phyloP scores from a whole-genome alignment of 805 yeast genomes.

The Nakazawaea molendinolei region DNA sequence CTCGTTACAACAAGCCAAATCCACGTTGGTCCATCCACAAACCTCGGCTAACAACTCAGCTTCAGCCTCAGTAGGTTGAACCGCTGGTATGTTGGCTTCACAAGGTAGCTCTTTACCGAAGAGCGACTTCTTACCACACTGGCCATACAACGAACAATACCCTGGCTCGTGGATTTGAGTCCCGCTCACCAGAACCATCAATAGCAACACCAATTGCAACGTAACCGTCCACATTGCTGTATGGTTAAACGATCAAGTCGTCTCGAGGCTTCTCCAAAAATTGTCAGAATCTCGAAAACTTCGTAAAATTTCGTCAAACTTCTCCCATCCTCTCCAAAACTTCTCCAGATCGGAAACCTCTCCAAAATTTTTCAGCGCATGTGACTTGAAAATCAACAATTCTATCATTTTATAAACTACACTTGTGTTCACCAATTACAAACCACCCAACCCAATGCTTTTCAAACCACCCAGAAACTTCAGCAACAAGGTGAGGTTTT shows the following conservation, averaged over 20 bases:
- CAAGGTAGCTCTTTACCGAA: constrained; percentile 83
- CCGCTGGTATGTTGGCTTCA: constrained; percentile 48
- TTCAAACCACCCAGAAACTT: constrained; percentile 3
- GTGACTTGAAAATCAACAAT: not conserved
- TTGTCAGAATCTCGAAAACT: too few species aligned
- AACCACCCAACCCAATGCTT: constrained; percentile 3
- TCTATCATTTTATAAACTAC: too few species aligned
- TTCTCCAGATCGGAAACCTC: too few species aligned
- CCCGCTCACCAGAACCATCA: not conserved
- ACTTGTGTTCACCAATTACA: too few species aligned
- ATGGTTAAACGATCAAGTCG: too few species aligned
- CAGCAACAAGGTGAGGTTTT: not conserved
- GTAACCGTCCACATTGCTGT: not conserved
- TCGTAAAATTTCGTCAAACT: too few species aligned
- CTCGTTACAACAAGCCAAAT: constrained; percentile 62
- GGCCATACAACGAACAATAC: constrained; percentile 48
- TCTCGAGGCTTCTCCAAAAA: too few species aligned
- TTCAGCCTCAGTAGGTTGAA: constrained; percentile 37
- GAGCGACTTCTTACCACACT: constrained; percentile 74
- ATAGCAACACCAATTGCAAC: too few species aligned
- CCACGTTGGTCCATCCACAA: constrained; percentile 64
- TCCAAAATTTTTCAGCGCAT: not conserved
- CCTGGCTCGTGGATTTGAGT: constrained; percentile 30
- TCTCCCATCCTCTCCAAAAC: too few species aligned
- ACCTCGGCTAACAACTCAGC: constrained; percentile 41